phyloP scores from a whole-genome alignment of 2,329 filamentous ascomycete species.

The Ilyonectria robusta region DNA sequence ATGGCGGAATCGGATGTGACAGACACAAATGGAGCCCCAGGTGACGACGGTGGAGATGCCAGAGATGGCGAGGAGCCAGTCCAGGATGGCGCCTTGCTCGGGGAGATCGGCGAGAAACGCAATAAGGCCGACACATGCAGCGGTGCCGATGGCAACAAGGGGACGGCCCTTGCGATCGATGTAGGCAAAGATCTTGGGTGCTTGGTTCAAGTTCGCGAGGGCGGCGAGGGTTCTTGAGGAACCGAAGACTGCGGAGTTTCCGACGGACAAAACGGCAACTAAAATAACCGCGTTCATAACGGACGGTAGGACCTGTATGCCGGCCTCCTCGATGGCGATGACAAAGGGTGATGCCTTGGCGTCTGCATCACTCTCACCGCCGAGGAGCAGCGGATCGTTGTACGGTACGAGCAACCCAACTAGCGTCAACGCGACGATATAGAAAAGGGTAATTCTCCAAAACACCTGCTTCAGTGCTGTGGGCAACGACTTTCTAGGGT shows the following conservation, averaged over 20 bases:
- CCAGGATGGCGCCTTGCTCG: constrained; percentile 75
- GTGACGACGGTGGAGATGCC: constrained; percentile 83
- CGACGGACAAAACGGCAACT: constrained; percentile 89
- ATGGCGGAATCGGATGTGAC: constrained; percentile 90
- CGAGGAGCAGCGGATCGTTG: constrained; percentile 74
- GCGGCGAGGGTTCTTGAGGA: constrained; percentile 92
- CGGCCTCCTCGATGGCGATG: constrained; percentile 89
- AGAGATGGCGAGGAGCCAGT: constrained; percentile 84
- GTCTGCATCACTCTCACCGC: constrained; percentile 69
- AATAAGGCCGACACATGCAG: constrained; percentile 79
- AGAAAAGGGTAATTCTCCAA: constrained; percentile 94
- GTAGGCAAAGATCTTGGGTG: constrained; percentile 82
- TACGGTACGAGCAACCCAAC: constrained; percentile 88
- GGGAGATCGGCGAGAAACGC: constrained; percentile 80
- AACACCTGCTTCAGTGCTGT: constrained; percentile 94
- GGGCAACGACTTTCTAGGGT: constrained; percentile 85
- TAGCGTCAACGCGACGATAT: constrained; percentile 84
- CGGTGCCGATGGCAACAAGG: constrained; percentile 78
- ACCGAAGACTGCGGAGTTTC: constrained; percentile 92
- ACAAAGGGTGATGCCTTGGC: constrained; percentile 90
- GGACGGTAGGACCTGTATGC: constrained; percentile 84
- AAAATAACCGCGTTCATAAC: constrained; percentile 97
- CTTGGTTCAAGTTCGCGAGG: constrained; percentile 89
- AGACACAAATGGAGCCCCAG: constrained; percentile 88
- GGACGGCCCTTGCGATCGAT: constrained; percentile 88